phyloP scores from a whole-genome alignment of 805 yeast genomes.

The Ogataea polymorpha region DNA sequence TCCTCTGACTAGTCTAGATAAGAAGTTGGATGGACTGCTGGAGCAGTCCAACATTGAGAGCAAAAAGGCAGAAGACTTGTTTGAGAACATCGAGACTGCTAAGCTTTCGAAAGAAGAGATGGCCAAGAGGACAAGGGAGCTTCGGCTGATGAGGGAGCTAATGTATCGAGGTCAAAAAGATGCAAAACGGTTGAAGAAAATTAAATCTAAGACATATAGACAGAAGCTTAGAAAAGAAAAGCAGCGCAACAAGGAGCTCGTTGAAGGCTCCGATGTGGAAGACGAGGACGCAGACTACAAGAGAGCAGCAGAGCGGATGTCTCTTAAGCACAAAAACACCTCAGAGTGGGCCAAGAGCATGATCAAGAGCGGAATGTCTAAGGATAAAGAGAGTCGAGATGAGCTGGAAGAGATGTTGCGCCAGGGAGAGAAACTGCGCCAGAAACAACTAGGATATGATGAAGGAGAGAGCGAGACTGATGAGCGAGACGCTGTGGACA shows the following conservation, averaged over 20 bases:
- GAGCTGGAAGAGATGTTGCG: conserved; percentile 94
- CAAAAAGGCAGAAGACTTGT: conserved; percentile 74
- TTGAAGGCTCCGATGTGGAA: conserved; percentile 54
- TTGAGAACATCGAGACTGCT: conserved; percentile 83
- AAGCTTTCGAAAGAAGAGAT: conserved; percentile 79
- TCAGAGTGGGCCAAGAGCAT: conserved; percentile 88
- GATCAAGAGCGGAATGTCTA: conserved; percentile 86
- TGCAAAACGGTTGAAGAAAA: conserved; percentile 89
- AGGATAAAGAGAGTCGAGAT: conserved; percentile 77
- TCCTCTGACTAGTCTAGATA: conserved; percentile 62
- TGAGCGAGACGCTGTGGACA: conserved; percentile 46
- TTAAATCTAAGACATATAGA: conserved; percentile 87
- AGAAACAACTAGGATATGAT: conserved; percentile 67
- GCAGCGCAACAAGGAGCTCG: conserved; percentile 62
- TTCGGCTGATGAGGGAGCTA: conserved; percentile 89
- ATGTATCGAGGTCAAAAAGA: conserved; percentile 94
- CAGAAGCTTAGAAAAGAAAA: conserved; percentile 84
- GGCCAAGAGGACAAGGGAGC: conserved; percentile 70
- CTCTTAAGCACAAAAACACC: conserved; percentile 82
- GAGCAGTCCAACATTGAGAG: conserved; percentile 64
- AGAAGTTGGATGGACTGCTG: conserved; percentile 57
- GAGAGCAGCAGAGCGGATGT: conserved; percentile 91
- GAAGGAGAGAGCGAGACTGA: conserved; percentile 39
- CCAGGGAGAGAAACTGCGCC: conserved; percentile 74
- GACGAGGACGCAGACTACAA: conserved; percentile 66